Base-by-base conservation (phyloP, 768 basidiomycete genomes). In the Boletellus sp. region DNA sequence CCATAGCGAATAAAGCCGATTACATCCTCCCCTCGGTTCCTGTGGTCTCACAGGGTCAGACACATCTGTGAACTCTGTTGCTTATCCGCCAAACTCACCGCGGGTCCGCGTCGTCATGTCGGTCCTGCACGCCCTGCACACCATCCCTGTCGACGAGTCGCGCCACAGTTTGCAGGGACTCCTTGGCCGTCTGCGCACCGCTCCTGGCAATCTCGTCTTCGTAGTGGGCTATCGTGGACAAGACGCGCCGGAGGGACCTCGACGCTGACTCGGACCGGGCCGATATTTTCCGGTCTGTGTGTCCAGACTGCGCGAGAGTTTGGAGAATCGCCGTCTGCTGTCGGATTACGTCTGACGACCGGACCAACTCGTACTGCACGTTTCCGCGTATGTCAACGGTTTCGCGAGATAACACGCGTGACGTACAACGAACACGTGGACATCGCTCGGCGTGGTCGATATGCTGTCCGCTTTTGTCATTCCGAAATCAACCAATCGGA, bases 361-460 rank as follows among this genome's bases (percentile, higher is more conserved):
- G 77, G 19, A 85, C 77, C 17, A 87, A 70, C 55, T 87, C 84
- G 53, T 87, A 87, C 83, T 86, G 10, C n/a, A 43, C 13, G 26
- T 42, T 13, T 15, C 26, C 31, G 38, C 17, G 19, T 28, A 26
- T 40, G 35, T 51, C 48, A 43, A 34, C 32, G 47, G 7, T 1
- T 35, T 36, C 26, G 15, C 32, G 39, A 43, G 44, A 37, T 23
- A 52, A 31, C 32, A 47, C n/a, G 7, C 23, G 1, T 24, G 31
- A 68, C 83, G 57, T 66, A 87, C 86, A 47, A 87, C 74, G 22
- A 87, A 70, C 46, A 81, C 79, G 51, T 87, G 81, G 6, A 81
- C 50, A 9, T 80, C 74, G 20, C 65, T 65, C 5, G 85, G 75
- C 17, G 75, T 73, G 2, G 83, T 78, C 7, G 86, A 62, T 52